These are phyloP conservation scores for Cochlearia excelsa DNA, from an alignment of 345 rosid genomes.

Conservation along the genomic window DNA sequence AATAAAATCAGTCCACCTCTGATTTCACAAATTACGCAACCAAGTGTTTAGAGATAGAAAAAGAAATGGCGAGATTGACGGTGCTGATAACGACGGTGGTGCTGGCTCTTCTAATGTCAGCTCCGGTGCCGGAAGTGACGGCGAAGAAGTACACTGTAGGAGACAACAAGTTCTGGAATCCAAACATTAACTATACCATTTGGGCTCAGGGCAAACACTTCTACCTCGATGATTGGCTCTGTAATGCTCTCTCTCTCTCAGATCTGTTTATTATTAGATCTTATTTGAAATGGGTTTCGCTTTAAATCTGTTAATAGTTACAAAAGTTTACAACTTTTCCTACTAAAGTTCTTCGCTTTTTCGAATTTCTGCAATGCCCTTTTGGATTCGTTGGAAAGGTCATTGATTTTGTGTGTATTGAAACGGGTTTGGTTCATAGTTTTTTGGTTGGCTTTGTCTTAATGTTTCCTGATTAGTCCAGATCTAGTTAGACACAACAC, in stretches of 20 bases:
- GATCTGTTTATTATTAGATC: conserved; percentile 21
- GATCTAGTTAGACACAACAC: conserved; percentile 30
- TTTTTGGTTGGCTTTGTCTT: not conserved
- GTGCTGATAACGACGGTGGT: conserved; percentile 35
- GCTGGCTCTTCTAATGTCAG: conserved; percentile 38
- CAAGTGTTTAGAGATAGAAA: too few relatives aligned
- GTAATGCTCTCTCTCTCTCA: conserved; percentile 43
- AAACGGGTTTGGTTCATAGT: not conserved
- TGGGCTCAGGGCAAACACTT: conserved; percentile 84
- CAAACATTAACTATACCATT: conserved; percentile 66
- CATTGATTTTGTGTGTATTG: not conserved
- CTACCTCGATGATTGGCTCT: conserved; percentile 93
- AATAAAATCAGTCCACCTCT: too few relatives aligned
- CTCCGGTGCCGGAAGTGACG: conserved; percentile 46
- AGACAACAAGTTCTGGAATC: conserved; percentile 58
- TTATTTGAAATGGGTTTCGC: not conserved
- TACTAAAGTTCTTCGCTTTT: conserved; percentile 21
- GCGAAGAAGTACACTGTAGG: conserved; percentile 73
- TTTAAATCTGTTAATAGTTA: not conserved
- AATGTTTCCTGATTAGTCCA: conserved; percentile 24
- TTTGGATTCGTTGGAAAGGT: too few relatives aligned
- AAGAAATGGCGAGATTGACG: conserved; percentile 31
- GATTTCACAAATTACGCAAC: too few relatives aligned
- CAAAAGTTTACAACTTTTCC: conserved; percentile 5
- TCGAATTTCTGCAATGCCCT: not conserved